Percentiles rank a stretch among this genome's conserved stretches.
Conservation (phyloP, 2,329 filamentous ascomycete species). For the Blastomyces silverae region DNA sequence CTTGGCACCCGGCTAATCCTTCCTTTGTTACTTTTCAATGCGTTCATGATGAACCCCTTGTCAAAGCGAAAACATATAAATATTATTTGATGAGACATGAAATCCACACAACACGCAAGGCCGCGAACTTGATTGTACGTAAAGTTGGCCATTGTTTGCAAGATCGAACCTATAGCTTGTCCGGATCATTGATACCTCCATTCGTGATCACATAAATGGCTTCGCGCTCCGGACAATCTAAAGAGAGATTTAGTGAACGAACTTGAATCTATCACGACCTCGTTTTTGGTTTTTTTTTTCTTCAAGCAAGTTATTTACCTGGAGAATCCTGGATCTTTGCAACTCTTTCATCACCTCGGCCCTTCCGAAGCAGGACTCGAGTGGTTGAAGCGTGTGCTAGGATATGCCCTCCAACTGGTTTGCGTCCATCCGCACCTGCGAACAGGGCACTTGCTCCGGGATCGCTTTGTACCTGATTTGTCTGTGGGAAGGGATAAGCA, state of each 20-base stretch:
- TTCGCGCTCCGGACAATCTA: constrained; percentile 62
- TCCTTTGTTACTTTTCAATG: not conserved
- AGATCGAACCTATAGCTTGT: constrained; percentile 46
- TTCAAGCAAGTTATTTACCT: constrained; percentile 38
- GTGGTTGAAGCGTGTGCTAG: constrained; percentile 63
- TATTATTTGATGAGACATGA: not conserved
- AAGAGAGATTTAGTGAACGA: constrained; percentile 15
- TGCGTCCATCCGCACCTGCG: constrained; percentile 60
- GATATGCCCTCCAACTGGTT: constrained; percentile 61
- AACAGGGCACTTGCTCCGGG: constrained; percentile 62
- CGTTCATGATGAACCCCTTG: not conserved
- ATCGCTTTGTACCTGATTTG: constrained; percentile 65
- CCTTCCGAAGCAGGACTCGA: constrained; percentile 59
- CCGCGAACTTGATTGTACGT: not conserved
- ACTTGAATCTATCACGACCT: not conserved
- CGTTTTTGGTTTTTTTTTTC: not conserved
- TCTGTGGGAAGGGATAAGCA: constrained; percentile 37
- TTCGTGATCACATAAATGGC: constrained; percentile 65
- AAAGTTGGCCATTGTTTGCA: not conserved
- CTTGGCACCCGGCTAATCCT: constrained; percentile 20
- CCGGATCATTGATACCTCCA: constrained; percentile 61
- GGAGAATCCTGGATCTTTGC: constrained; percentile 63
- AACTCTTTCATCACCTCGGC: constrained; percentile 61
- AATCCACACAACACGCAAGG: not conserved
- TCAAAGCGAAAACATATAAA: not conserved